Evolutionary conservation across 345 rosid species (phyloP).

Genomic region (Firmiana major): DNA sequence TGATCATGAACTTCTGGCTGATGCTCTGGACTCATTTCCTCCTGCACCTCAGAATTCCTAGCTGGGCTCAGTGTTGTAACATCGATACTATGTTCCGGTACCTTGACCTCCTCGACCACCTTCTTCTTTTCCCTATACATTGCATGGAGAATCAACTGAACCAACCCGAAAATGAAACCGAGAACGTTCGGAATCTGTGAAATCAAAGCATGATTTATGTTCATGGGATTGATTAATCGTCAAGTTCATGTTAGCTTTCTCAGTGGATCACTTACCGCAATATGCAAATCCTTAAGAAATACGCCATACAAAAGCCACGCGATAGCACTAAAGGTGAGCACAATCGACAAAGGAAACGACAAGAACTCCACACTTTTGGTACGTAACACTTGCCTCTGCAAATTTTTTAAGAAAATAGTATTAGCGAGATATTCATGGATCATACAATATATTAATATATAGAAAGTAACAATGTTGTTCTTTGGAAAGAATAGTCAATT

Average conservation of each 20-base stretch:
- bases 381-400: slow-evolving; percentile 41
- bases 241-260: background rate
- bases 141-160: slow-evolving; percentile 50
- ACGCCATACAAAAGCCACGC: slow-evolving; percentile 56
- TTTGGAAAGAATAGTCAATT: too few species aligned
- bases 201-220: background rate
- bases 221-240: too few species aligned
- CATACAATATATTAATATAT: too few species aligned
- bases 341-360: slow-evolving; percentile 51
- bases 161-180: slow-evolving; percentile 44
- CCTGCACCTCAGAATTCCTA: background rate
- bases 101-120: slow-evolving; percentile 26
- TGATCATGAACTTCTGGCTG: background rate
- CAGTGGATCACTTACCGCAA: slow-evolving; percentile 36
- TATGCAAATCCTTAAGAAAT: slow-evolving; percentile 38
- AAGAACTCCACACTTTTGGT: slow-evolving; percentile 69
- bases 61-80: background rate
- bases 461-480: background rate
- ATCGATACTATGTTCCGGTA: slow-evolving; percentile 22
- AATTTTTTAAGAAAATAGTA: background rate
- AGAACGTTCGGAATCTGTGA: slow-evolving; percentile 48
- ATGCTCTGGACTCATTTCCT: background rate
- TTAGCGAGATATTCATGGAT: background rate
- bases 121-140: slow-evolving; percentile 38
- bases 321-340: slow-evolving; percentile 53